A percentile compares a stretch with the other conserved stretches of the same genome.
Evolutionary conservation across 2,329 filamentous ascomycete species (phyloP).

Genomic region (Trichophyton equinum): DNA sequence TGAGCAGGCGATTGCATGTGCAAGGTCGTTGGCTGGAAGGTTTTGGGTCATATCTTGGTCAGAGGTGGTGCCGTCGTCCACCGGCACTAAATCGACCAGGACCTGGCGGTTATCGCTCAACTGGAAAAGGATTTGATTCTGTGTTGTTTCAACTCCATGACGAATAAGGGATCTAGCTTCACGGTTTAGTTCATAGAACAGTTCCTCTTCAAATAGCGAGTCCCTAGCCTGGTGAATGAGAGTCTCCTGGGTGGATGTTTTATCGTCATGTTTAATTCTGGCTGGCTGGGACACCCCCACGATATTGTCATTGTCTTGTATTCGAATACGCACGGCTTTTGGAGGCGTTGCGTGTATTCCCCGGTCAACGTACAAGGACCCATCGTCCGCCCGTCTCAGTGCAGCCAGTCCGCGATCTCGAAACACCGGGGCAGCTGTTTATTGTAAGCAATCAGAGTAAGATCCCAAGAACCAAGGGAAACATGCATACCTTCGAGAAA

Average conservation of each 20-base stretch:
- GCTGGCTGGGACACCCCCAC: constrained; percentile 41
- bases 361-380: constrained; percentile 61
- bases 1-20: constrained; percentile 53
- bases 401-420: constrained; percentile 66
- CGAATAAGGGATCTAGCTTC: constrained; percentile 64
- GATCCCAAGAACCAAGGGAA: constrained; percentile 4
- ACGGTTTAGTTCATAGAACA: constrained; percentile 78
- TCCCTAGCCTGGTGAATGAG: constrained; percentile 34
- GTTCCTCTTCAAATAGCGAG: constrained; percentile 51
- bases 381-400: constrained; percentile 60
- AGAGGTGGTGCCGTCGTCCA: constrained; percentile 23
- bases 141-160: constrained; percentile 55
- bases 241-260: constrained; percentile 24
- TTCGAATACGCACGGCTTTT: constrained; percentile 54
- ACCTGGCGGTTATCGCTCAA: constrained; percentile 45
- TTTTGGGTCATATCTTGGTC: constrained; percentile 18
- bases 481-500: constrained; percentile 55
- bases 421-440: constrained; percentile 42
- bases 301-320: constrained; percentile 46
- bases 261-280: constrained; percentile 12
- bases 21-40: constrained; percentile 34
- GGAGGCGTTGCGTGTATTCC: constrained; percentile 39
- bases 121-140: constrained; percentile 44
- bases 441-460: background rate
- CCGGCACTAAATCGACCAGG: constrained; percentile 53